Conservation (phyloP, 2,329 filamentous ascomycete species). For the Helminthosporium solani region DNA sequence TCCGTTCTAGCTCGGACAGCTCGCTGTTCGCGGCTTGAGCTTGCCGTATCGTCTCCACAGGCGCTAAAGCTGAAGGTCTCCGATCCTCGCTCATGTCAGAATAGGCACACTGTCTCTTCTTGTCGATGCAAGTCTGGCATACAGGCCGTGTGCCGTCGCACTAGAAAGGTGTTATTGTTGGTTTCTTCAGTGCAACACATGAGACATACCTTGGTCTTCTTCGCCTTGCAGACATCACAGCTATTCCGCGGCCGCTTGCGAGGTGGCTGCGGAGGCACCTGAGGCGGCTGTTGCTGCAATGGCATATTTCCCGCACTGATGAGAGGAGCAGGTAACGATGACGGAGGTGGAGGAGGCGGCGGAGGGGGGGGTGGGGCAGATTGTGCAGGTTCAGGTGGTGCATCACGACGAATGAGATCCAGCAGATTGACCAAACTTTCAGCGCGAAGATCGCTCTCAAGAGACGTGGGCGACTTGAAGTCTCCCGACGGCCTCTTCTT, state of each 20-base stretch:
- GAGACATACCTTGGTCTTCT: constrained; percentile 39
- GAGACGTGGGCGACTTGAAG: constrained; percentile 32
- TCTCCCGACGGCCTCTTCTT: constrained; percentile 26
- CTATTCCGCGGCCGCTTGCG: constrained; percentile 32
- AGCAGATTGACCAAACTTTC: constrained; percentile 41
- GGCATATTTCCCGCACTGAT: constrained; percentile 4
- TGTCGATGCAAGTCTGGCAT: constrained; percentile 38
- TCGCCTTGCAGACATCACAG: constrained; percentile 39
- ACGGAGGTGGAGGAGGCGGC: constrained; percentile 15
- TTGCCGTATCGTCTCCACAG: constrained; percentile 17
- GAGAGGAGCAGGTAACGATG: constrained; percentile 12
- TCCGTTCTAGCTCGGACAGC: constrained; percentile 35
- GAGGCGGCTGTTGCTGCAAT: constrained; percentile 7
- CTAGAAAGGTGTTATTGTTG: constrained; percentile 19
- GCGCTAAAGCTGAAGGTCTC: constrained; percentile 12
- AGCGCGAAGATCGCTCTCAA: constrained; percentile 40
- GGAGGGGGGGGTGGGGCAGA: no score
- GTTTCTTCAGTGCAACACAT: neutral
- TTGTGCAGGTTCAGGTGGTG: constrained; percentile 10
- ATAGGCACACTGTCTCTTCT: constrained; percentile 39
- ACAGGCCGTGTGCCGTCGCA: constrained; percentile 39
- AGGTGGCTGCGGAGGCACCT: neutral
- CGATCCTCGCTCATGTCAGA: constrained; percentile 24
- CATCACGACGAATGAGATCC: constrained; percentile 36
- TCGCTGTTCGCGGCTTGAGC: constrained; percentile 20